Conservation (phyloP, 2,329 filamentous ascomycete species). For the Aspergillus sp. region DNA sequence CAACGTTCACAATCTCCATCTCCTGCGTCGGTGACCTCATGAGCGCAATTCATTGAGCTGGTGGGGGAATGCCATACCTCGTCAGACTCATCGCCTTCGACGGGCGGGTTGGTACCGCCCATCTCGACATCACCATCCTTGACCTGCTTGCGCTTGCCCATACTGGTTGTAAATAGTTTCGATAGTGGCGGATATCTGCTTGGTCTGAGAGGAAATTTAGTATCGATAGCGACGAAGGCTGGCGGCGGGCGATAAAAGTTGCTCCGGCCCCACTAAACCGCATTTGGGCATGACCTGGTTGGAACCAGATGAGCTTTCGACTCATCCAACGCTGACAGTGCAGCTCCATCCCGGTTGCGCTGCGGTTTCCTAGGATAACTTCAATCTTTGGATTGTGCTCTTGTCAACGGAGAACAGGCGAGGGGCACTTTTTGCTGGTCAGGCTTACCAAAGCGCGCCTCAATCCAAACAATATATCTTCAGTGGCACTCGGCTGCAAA, state of each 20-base stretch:
- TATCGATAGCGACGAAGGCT: no score
- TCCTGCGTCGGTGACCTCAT: slow-evolving; percentile 55
- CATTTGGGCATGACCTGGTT: neutral
- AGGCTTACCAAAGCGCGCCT: no score
- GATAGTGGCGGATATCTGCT: no score
- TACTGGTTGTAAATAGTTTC: slow-evolving; percentile 33
- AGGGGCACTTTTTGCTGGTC: no score
- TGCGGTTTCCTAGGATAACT: no score
- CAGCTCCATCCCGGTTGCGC: no score
- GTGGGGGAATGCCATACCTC: slow-evolving; percentile 28
- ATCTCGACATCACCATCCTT: slow-evolving; percentile 47
- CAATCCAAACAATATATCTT: no score
- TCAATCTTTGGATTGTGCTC: no score
- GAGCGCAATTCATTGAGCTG: neutral
- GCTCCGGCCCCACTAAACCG: slow-evolving; percentile 9
- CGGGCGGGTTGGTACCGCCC: slow-evolving; percentile 41
- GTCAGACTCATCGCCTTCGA: slow-evolving; percentile 39
- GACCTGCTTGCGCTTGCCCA: slow-evolving; percentile 53
- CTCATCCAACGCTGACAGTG: no score
- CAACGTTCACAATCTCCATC: slow-evolving; percentile 87
- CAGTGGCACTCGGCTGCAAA: no score
- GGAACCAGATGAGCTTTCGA: no score
- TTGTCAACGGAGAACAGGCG: no score
- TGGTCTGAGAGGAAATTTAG: neutral
- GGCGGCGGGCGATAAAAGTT: slow-evolving; percentile 7